Conservation (phyloP, 1,284 basidiomycete genomes). For the Trametes pubescens region DNA sequence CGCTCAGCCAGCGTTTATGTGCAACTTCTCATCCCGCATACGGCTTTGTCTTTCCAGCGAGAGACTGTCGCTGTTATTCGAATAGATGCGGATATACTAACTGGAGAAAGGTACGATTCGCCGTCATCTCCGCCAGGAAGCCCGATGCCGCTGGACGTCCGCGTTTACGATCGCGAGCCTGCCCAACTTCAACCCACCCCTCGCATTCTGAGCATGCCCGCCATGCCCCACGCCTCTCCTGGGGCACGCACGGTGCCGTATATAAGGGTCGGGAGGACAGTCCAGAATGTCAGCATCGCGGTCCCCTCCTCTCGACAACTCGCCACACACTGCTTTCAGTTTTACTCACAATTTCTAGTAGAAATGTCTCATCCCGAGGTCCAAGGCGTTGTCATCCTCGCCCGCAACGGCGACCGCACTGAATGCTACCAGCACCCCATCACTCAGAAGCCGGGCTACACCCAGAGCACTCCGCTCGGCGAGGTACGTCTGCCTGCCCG, state of each 20-base stretch:
- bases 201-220: conserved; percentile 17
- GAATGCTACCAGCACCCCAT: conserved; percentile 76
- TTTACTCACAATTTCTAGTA: conserved; percentile 8
- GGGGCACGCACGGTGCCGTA: conserved; percentile 2
- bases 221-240: conserved; percentile 19
- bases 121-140: conserved; percentile 26
- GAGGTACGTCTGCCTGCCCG: conserved; percentile 56
- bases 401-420: conserved; percentile 84
- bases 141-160: conserved; percentile 8
- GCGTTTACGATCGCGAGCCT: conserved; percentile 19
- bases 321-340: not conserved
- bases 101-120: conserved; percentile 5
- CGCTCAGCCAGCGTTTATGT: too few species aligned
- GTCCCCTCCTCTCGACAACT: conserved; percentile 12
- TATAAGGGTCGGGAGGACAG: conserved; percentile 13
- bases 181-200: conserved; percentile 3
- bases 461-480: conserved; percentile 85
- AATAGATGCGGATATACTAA: conserved; percentile 1
- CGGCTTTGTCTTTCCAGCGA: not conserved
- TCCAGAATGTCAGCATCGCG: conserved; percentile 20
- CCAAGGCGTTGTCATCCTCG: conserved; percentile 82
- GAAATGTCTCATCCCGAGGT: conserved; percentile 66
- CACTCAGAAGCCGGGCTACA: conserved; percentile 74
- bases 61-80: not conserved
- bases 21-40: not conserved